Evolutionary conservation across 768 basidiomycete genomes (phyloP), one percentile per base, ranked within the genome.

Genomic region (Amanita polypyramis): DNA sequence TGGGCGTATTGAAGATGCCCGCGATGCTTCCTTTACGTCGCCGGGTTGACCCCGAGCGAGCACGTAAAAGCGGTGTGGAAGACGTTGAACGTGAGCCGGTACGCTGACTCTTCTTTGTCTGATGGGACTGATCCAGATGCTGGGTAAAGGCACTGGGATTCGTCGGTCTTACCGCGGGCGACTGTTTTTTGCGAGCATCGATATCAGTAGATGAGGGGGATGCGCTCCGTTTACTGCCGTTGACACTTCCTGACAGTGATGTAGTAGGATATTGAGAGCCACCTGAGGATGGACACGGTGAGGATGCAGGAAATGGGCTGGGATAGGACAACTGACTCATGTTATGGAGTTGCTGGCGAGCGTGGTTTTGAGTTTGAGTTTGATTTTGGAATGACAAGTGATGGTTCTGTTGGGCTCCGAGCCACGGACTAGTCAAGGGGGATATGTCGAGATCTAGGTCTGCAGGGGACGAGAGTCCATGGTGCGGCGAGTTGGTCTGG

Each of bases 341-440:
- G 40, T 47, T 37, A 23, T 29, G 35, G 27, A 43, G 51, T 15
- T 43, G 51, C 34, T 46, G 45, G 7, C 19, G 46, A 19, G 38
- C 17, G 20, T 23, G 36, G 9, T 21, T 45, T 34, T 45, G 36
- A 11, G 38, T 47, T 36, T 45, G 44, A 33, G 8, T 20, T 17
- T 40, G 39, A 42, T 41, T 44, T 34, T 30, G 20, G 12, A 40
- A 33, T 8, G 32, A 14, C 3, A 32, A n/a, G 9, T 33, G 40
- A 10, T 49, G 47, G 21, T 34, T 41, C 20, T 72, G 70, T 44
- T 75, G 70, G 4, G 85, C 75, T 3, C 79, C 82, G 0, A 90
- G 70, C 84, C 86, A 88, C 1, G 86, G 86, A 54, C 85, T 88
- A 0, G 85, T 85, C 17, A 90, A 66, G 0, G 87, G 86, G 1